Conservation (phyloP, 257 asterid species). For the Forsythia suspensa region DNA sequence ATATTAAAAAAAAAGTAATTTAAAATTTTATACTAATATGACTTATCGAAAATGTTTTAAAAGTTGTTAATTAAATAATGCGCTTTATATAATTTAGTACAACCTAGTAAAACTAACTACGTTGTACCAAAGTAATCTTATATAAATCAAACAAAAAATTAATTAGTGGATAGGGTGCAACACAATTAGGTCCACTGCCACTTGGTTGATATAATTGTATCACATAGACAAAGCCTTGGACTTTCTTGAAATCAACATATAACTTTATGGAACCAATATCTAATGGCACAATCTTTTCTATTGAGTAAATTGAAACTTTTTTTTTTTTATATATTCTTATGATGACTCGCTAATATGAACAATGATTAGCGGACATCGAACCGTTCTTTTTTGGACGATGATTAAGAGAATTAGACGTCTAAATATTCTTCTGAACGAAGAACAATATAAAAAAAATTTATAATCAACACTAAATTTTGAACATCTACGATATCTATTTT, state of each 20-base stretch:
- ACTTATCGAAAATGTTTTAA: too few relatives aligned
- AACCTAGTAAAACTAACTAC: not conserved
- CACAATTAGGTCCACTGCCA: constrained; percentile 19
- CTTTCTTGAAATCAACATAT: constrained; percentile 32
- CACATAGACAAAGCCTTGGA: constrained; percentile 30
- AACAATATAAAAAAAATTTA: too few relatives aligned
- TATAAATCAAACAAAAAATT: not conserved
- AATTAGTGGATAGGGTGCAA: constrained; percentile 17
- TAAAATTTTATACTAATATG: too few relatives aligned
- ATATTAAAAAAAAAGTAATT: too few relatives aligned
- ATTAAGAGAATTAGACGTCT: too few relatives aligned
- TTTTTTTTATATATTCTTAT: too few relatives aligned
- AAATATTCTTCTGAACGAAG: too few relatives aligned
- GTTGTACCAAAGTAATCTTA: not conserved
- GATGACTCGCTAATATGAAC: too few relatives aligned
- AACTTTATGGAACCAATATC: constrained; percentile 26
- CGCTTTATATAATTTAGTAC: not conserved
- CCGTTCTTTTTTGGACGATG: too few relatives aligned
- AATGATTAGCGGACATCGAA: too few relatives aligned
- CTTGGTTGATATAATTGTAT: constrained; percentile 23
- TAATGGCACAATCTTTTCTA: not conserved
- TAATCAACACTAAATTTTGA: not conserved
- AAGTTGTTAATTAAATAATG: not conserved
- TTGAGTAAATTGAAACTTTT: too few relatives aligned
- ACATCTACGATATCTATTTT: not conserved